Percentiles rank a stretch among this genome's conserved stretches.
These are phyloP conservation scores for Margaritispora aquatica DNA, from an alignment of 495 filamentous ascomycete species.

Conservation along the genomic window DNA sequence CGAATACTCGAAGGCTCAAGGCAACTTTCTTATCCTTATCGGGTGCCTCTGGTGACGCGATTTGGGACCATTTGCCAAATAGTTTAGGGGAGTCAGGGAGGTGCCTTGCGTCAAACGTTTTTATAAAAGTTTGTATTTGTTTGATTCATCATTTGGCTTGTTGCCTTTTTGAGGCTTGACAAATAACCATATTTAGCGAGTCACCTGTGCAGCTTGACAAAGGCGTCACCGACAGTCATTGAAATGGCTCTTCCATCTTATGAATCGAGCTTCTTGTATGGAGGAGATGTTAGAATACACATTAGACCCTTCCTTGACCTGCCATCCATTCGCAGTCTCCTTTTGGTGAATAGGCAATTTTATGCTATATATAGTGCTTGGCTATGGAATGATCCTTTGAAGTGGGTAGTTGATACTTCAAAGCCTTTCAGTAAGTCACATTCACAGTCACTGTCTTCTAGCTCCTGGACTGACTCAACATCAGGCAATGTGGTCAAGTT, in stretches of 20 bases:
- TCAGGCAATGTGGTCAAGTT: not conserved
- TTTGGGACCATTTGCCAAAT: too few species aligned
- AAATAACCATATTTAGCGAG: too few species aligned
- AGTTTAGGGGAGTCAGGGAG: too few species aligned
- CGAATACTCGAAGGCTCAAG: too few species aligned
- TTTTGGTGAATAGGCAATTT: slow-evolving; percentile 8
- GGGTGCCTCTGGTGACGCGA: too few species aligned
- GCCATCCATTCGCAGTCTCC: not conserved
- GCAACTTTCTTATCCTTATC: too few species aligned
- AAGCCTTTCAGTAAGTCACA: slow-evolving; percentile 10
- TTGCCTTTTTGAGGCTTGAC: too few species aligned
- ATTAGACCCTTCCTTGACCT: slow-evolving; percentile 9
- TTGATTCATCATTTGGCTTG: too few species aligned
- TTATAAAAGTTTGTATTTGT: too few species aligned
- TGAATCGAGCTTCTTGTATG: not conserved
- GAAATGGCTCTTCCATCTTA: not conserved
- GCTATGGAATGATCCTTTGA: slow-evolving; percentile 18
- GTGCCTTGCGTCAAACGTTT: too few species aligned
- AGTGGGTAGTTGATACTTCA: not conserved
- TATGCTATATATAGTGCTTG: not conserved
- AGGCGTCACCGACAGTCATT: not conserved
- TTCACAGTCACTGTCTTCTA: not conserved
- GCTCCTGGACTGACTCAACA: not conserved
- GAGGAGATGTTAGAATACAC: not conserved
- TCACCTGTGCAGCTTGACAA: too few species aligned